Evolutionary conservation across 441 rosid species (phyloP).

Genomic region (Syzygium malaccense): DNA sequence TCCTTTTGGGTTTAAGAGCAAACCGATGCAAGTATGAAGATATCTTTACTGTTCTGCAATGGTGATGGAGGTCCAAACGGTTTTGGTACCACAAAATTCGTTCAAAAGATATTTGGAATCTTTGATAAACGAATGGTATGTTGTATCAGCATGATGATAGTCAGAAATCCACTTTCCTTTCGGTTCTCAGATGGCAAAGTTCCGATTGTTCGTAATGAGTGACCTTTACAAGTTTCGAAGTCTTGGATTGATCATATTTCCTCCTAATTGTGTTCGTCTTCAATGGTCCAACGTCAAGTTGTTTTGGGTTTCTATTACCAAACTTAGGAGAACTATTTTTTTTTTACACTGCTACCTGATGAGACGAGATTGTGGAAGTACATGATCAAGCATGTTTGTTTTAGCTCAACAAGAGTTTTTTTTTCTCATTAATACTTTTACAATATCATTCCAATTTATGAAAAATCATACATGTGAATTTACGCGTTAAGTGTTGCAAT

Average conservation of each 20-base stretch:
- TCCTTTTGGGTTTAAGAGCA: not conserved
- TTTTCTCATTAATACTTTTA: not conserved
- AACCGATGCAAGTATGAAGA: not conserved
- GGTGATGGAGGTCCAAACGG: not conserved
- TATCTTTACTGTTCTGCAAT: not conserved
- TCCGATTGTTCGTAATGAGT: not conserved
- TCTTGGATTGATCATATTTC: not conserved
- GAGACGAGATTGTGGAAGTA: not conserved
- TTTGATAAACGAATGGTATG: not conserved
- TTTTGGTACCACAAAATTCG: not conserved
- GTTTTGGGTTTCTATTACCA: not conserved
- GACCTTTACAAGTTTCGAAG: not conserved
- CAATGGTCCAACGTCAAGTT: rapidly evolving
- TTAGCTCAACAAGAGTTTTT: not conserved
- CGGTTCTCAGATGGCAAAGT: rapidly evolving
- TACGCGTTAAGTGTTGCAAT: not conserved
- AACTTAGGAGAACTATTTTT: not conserved
- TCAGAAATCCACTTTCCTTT: not conserved
- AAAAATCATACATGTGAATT: not conserved
- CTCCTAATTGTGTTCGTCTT: not conserved
- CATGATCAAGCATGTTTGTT: not conserved
- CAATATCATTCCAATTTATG: not conserved
- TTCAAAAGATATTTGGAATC: not conserved
- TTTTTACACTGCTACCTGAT: not conserved
- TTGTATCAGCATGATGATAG: not conserved